Conservation (phyloP, 1,139 yeast species). For the Pneumocystis murina region DNA sequence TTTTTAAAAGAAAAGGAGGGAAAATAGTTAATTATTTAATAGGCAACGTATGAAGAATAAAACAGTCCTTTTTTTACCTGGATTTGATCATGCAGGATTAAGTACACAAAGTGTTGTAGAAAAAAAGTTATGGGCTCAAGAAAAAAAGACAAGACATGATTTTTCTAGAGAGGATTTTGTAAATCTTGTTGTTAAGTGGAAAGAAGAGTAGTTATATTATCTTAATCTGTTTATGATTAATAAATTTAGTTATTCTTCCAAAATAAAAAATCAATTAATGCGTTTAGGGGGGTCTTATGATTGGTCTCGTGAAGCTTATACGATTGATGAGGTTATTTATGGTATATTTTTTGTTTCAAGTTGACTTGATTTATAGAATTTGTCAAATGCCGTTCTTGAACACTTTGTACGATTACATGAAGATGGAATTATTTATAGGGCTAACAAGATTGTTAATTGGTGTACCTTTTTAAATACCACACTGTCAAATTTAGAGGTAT, state of each 20-base stretch:
- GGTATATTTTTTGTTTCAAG: not conserved
- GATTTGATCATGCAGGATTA: conserved; percentile 98
- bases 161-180: conserved; percentile 82
- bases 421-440: conserved; percentile 91
- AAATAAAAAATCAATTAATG: conserved; percentile 66
- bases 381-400: conserved; percentile 71
- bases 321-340: conserved; percentile 46
- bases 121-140: conserved; percentile 82
- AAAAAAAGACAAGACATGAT: conserved; percentile 84
- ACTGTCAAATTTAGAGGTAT: conserved; percentile 67
- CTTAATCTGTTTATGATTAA: not conserved
- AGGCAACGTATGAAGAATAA: conserved; percentile 88
- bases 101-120: conserved; percentile 98
- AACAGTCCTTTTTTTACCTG: conserved; percentile 85
- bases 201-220: conserved; percentile 75
- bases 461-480: conserved; percentile 90
- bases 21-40: not conserved
- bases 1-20: not conserved
- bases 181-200: conserved; percentile 95
- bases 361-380: conserved; percentile 21
- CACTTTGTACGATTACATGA: conserved; percentile 85
- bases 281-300: conserved; percentile 92
- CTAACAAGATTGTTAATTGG: conserved; percentile 90
- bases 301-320: conserved; percentile 89
- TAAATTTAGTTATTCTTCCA: not conserved